Evolutionary conservation across 2,329 filamentous ascomycete genomes (phyloP), one percentile per base, ranked within the genome.

Genomic region (Chaetothyriales sp.): DNA sequence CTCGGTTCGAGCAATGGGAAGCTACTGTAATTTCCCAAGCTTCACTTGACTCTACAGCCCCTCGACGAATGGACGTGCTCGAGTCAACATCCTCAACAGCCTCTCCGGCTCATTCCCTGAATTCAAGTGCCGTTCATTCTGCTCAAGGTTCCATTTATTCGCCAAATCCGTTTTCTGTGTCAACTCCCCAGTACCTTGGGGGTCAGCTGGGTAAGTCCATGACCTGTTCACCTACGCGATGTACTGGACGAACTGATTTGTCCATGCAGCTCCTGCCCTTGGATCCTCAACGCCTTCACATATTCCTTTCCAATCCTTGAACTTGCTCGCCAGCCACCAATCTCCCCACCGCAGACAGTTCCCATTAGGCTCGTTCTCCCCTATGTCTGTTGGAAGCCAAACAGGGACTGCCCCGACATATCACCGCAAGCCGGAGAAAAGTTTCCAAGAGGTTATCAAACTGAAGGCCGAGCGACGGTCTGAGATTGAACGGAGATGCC

Each of bases 1-100:
- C 77, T 25, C 77, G 83, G 47, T 90, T 84, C 81, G 85, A 88
- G 62, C 82, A 80, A 60, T 90, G 83, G 79, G 79, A 81, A 55
- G 66, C 45, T 68, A 66, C 42, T 63, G 66, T 47, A 65, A 61
- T 18, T 53, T 66, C 32, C 43, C 55, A 56, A 55, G 51, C 15
- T 15, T 12, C 10, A 15, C 32, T 39, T 39, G 32, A 15, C 32
- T 39, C 32, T 39, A 5, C 32, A 39, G 10, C 12, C 32, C 43
- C 28, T 53, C 51, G 22, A 42, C 32, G 44, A 43, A 43, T 26
- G 26, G 25, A 19, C 22, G 36, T n/a, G 15, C 7, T 10, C 7
- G 28, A 18, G 10, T 45, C 47, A 15, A 39, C 32, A 39, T 39
- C 32, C 10, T 39, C 32, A 39, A 39, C 9, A 39, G 12, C 32